These are phyloP conservation scores for Plenodomus biglobosus DNA, from an alignment of 2,329 filamentous ascomycete species.

Conservation along the genomic window DNA sequence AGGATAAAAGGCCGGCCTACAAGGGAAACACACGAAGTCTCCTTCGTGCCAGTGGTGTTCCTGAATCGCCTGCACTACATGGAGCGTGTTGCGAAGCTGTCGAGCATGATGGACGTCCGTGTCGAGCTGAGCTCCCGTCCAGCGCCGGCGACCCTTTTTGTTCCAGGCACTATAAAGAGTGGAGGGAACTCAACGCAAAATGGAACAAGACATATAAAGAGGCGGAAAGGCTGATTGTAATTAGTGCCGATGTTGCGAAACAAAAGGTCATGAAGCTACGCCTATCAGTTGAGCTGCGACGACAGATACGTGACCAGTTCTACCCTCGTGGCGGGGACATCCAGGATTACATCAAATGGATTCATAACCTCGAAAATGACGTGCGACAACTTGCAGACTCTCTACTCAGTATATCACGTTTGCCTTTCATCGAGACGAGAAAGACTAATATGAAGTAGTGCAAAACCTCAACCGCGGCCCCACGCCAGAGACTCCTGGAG, in stretches of 20 bases:
- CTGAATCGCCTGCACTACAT: constrained; percentile 15
- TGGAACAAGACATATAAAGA: constrained; percentile 22
- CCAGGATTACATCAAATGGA: constrained; percentile 29
- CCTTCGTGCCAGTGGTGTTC: too few relatives aligned
- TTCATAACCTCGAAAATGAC: constrained; percentile 25
- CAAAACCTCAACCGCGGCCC: constrained; percentile 18
- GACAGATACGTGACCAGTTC: constrained; percentile 26
- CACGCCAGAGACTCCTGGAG: constrained; percentile 19
- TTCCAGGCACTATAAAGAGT: constrained; percentile 18
- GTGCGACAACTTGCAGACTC: constrained; percentile 23
- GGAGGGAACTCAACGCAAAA: constrained; percentile 15
- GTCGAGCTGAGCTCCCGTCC: constrained; percentile 10
- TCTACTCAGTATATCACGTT: constrained; percentile 21
- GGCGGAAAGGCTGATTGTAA: constrained; percentile 19
- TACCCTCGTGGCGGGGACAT: constrained; percentile 26
- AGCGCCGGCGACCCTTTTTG: constrained; percentile 16
- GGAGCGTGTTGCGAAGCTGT: constrained; percentile 23
- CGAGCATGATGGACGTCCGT: constrained; percentile 25
- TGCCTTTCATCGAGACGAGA: background rate
- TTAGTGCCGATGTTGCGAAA: constrained; percentile 16
- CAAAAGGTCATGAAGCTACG: constrained; percentile 29
- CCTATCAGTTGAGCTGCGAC: constrained; percentile 24
- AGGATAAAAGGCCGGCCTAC: too few relatives aligned
- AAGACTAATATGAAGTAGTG: background rate
- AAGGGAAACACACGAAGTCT: too few relatives aligned